phyloP scores from a whole-genome alignment of 176 grass and related monocot genomes.

The Hyparrhenia diplandra region DNA sequence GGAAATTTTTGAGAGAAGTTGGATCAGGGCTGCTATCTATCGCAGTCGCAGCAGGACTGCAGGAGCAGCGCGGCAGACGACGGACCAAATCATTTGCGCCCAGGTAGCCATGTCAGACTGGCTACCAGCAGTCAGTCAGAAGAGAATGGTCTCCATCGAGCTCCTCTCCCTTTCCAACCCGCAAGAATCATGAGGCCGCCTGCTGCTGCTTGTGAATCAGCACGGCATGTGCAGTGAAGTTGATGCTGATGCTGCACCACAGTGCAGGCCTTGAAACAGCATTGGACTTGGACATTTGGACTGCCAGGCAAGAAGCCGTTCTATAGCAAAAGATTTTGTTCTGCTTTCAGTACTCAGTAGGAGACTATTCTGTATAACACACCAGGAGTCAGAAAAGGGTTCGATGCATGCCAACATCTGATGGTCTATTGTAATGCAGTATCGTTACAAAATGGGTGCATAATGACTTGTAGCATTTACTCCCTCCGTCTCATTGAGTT shows the following conservation, averaged over 20 bases:
- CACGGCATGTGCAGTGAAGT: neutral
- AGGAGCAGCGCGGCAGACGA: neutral
- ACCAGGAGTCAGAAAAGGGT: neutral
- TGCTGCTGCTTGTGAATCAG: neutral
- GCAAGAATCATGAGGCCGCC: neutral
- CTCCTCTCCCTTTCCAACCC: neutral
- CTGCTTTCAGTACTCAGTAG: no score
- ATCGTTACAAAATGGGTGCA: neutral
- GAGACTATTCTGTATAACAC: no score
- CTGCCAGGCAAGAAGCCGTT: neutral
- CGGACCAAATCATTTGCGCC: conserved; percentile 1
- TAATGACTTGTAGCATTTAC: neutral
- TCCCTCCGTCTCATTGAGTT: no score
- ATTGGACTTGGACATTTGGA: no score
- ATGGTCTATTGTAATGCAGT: neutral
- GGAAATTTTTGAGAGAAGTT: no score
- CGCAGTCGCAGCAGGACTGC: neutral
- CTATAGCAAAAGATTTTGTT: no score
- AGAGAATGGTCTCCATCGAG: no score
- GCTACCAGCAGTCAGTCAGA: neutral
- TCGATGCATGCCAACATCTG: neutral
- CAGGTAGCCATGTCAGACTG: neutral
- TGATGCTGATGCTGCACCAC: neutral
- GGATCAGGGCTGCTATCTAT: no score
- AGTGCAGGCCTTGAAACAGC: neutral